phyloP scores from a whole-genome alignment of 2,329 filamentous ascomycete genomes.

The Fusarium goolgardi region DNA sequence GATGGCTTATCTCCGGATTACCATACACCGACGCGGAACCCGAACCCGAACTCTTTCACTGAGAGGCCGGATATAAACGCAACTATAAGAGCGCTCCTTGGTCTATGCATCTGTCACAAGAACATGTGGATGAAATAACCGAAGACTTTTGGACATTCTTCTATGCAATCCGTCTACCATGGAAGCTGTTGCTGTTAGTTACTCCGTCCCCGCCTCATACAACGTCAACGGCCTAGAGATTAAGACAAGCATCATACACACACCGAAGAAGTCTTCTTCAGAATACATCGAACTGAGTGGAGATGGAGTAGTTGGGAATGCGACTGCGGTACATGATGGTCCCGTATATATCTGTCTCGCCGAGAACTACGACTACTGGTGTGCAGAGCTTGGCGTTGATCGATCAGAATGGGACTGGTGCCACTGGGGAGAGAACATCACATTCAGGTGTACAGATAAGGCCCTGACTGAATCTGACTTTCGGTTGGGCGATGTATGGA shows the following conservation, averaged over 20 bases:
- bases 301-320: slow-evolving; percentile 3
- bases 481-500: slow-evolving; percentile 13
- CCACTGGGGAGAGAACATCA: slow-evolving; percentile 22
- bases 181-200: slow-evolving; percentile 11
- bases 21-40: not conserved
- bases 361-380: slow-evolving; percentile 25
- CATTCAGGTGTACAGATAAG: slow-evolving; percentile 1
- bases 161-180: not conserved
- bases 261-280: not conserved
- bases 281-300: slow-evolving; percentile 6
- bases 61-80: not conserved
- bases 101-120: not conserved
- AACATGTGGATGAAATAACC: not conserved
- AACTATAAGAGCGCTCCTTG: not conserved
- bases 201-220: not conserved
- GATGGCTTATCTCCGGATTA: not conserved
- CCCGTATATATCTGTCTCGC: slow-evolving; percentile 18
- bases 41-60: not conserved
- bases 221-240: slow-evolving; percentile 9
- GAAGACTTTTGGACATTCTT: too few species aligned
- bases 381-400: slow-evolving; percentile 2
- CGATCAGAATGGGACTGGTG: slow-evolving; percentile 19
- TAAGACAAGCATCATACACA: slow-evolving; percentile 15
- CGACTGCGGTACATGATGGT: slow-evolving; percentile 15
- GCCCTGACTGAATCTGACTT: slow-evolving; percentile 7